These are phyloP conservation scores for Chalara sp. DNA, from an alignment of 2,329 filamentous ascomycete genomes.

Conservation along the genomic window DNA sequence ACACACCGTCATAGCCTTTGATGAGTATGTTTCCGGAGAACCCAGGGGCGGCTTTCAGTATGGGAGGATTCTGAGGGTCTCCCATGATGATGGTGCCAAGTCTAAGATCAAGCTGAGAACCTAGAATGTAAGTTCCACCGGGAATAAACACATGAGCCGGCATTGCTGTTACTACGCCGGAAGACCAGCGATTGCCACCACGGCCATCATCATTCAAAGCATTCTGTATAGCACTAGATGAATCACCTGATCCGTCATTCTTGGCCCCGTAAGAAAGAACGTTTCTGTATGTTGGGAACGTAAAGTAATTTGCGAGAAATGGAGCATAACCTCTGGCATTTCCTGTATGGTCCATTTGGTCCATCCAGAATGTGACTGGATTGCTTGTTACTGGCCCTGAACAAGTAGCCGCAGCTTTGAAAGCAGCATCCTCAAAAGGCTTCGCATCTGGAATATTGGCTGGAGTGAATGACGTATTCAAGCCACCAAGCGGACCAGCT, in stretches of 20 bases:
- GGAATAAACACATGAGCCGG: conserved; percentile 22
- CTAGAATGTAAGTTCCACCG: conserved; percentile 20
- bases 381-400: not conserved
- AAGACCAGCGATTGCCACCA: no score
- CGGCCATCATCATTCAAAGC: not conserved
- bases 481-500: no score
- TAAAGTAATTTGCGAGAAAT: not conserved
- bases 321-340: not conserved
- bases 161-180: no score
- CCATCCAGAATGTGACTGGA: not conserved
- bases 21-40: conserved; percentile 25
- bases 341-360: not conserved
- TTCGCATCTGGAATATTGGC: no score
- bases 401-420: not conserved
- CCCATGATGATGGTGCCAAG: conserved; percentile 16
- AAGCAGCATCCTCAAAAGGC: no score
- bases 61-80: conserved; percentile 25
- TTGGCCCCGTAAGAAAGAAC: not conserved
- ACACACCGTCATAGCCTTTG: conserved; percentile 14
- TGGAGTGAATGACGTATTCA: no score
- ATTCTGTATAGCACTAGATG: not conserved
- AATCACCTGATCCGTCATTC: not conserved
- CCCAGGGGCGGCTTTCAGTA: conserved; percentile 21
- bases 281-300: not conserved
- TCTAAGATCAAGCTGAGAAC: conserved; percentile 16